Conservation (phyloP, 176 grass and related monocot species). For the Oryza glaberrima region DNA sequence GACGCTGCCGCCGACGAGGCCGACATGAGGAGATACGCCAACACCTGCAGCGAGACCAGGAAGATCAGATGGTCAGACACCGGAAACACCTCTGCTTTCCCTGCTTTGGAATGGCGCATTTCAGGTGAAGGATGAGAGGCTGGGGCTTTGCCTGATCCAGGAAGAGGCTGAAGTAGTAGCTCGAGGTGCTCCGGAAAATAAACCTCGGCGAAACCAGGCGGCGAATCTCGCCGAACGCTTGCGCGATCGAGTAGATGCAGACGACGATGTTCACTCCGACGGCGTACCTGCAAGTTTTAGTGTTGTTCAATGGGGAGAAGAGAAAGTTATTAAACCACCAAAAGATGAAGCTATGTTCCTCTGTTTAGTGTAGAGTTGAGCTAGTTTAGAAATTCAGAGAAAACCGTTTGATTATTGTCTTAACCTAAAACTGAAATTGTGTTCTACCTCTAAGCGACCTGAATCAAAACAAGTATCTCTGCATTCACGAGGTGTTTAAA, state of each 20-base stretch:
- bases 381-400: neutral
- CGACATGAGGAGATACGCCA: slow-evolving; percentile 92
- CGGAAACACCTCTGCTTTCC: neutral
- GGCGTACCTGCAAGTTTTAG: slow-evolving; percentile 52
- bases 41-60: slow-evolving; percentile 46
- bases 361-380: neutral
- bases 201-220: slow-evolving; percentile 33
- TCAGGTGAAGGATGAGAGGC: neutral
- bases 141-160: slow-evolving; percentile 78
- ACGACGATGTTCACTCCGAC: slow-evolving; percentile 71
- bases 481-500: neutral
- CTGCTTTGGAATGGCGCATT: neutral
- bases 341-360: neutral
- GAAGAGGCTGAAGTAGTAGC: slow-evolving; percentile 70
- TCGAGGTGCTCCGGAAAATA: slow-evolving; percentile 39
- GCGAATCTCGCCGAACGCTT: slow-evolving; percentile 52
- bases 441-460: neutral
- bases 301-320: neutral
- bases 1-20: slow-evolving; percentile 89
- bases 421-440: neutral
- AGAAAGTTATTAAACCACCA: neutral
- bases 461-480: too few species aligned
- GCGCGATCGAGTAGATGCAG: slow-evolving; percentile 72
- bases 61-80: neutral
- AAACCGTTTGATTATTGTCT: neutral